Conservation (phyloP, 2,329 filamentous ascomycete species). For the Orbilia blumenaviensis region DNA sequence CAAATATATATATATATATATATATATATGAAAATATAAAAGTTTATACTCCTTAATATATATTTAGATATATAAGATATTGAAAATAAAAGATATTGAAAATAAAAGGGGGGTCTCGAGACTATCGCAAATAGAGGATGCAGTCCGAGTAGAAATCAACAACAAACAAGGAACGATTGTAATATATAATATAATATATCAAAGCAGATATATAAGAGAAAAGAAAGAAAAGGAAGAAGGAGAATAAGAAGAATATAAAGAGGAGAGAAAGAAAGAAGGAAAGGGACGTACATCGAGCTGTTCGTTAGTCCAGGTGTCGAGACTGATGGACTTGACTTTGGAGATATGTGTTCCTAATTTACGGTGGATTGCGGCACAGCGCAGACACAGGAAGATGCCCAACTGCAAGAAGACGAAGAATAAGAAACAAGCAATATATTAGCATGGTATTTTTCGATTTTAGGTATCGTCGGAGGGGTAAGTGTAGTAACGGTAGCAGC, state of each 20-base stretch:
- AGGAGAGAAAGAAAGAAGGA: slow-evolving; percentile 1
- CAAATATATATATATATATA: too few relatives aligned
- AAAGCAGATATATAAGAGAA: too few relatives aligned
- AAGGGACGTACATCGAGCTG: slow-evolving; percentile 83
- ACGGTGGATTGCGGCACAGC: slow-evolving; percentile 92
- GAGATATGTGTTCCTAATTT: slow-evolving; percentile 97
- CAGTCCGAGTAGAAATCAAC: too few relatives aligned
- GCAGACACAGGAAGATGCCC: slow-evolving; percentile 96
- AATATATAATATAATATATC: too few relatives aligned
- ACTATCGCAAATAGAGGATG: too few relatives aligned
- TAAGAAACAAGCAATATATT: slow-evolving; percentile 1
- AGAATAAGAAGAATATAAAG: not conserved
- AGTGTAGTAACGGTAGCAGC: not conserved
- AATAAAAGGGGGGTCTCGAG: too few relatives aligned
- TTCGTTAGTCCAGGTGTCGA: slow-evolving; percentile 96
- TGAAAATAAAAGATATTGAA: too few relatives aligned
- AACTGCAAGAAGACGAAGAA: slow-evolving; percentile 67
- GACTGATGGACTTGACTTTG: slow-evolving; percentile 97
- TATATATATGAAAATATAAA: too few relatives aligned
- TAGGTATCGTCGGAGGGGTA: not conserved
- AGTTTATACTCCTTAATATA: too few relatives aligned
- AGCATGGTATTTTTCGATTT: slow-evolving; percentile 18
- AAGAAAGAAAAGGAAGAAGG: too few relatives aligned
- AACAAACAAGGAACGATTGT: too few relatives aligned
- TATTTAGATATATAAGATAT: too few relatives aligned